A percentile compares a stretch with the other conserved stretches of the same genome.
Evolutionary conservation across 352 stramenopile genomes (phyloP).

Genomic region (Plasmopara halstedii): DNA sequence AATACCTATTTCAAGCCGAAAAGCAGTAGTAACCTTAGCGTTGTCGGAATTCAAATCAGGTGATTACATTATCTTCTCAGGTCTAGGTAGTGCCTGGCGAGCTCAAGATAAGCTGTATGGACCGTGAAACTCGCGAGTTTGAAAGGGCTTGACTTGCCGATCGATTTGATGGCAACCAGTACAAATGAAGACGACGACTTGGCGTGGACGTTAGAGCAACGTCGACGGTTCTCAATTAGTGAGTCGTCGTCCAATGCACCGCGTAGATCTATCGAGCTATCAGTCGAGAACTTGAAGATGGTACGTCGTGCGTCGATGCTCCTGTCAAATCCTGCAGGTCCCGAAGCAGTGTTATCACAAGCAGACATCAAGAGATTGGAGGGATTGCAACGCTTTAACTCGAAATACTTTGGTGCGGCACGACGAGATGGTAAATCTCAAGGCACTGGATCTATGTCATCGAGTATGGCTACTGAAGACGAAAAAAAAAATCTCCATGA

Average conservation of each 20-base stretch:
- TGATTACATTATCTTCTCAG: background rate
- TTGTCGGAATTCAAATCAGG: no score
- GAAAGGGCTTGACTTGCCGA: background rate
- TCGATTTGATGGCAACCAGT: conserved; percentile 3
- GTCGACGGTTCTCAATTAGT: conserved; percentile 18
- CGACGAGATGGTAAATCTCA: conserved; percentile 8
- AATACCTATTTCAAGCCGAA: no score
- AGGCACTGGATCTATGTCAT: conserved; percentile 5
- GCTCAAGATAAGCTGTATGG: conserved; percentile 19
- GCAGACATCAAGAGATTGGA: conserved; percentile 32
- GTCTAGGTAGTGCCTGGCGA: background rate
- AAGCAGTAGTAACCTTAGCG: no score
- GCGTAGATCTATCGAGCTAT: conserved; percentile 28
- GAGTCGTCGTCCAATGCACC: conserved; percentile 8
- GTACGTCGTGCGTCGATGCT: conserved; percentile 47
- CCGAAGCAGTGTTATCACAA: conserved; percentile 33
- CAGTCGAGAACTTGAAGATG: conserved; percentile 29
- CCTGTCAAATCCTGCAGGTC: conserved; percentile 31
- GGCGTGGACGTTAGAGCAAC: conserved; percentile 2
- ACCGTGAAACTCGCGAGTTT: background rate
- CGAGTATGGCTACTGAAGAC: background rate
- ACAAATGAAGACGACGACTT: background rate
- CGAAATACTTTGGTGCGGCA: conserved; percentile 23
- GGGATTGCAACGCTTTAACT: conserved; percentile 31
- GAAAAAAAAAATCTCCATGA: background rate